Conservation (phyloP, 345 rosid species). For the Turritis glabra region DNA sequence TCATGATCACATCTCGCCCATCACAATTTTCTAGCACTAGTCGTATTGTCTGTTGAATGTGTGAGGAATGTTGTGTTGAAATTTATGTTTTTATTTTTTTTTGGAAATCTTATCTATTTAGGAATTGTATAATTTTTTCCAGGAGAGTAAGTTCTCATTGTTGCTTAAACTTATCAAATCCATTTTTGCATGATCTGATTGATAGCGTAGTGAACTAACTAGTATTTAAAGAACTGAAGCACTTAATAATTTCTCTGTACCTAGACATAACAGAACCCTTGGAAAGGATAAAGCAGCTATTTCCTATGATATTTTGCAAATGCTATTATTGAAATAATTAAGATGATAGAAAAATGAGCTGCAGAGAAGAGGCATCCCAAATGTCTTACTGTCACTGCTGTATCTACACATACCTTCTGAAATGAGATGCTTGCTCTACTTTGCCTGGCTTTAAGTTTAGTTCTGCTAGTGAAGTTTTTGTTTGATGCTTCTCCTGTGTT, state of each 20-base stretch:
- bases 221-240: not conserved
- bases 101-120: not conserved
- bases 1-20: not conserved
- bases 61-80: not conserved
- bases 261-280: not conserved
- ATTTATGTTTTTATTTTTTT: not conserved
- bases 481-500: conserved; percentile 14
- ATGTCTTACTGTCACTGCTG: not conserved
- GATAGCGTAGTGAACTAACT: not conserved
- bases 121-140: not conserved
- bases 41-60: not conserved
- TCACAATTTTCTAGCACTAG: not conserved
- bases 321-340: not conserved
- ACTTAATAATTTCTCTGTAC: not conserved
- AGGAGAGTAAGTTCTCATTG: conserved; percentile 1
- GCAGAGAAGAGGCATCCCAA: not conserved
- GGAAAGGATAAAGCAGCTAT: not conserved
- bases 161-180: not conserved
- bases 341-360: not conserved
- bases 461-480: not conserved
- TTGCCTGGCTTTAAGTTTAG: not conserved
- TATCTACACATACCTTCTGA: not conserved
- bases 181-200: not conserved
- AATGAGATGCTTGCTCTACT: conserved; percentile 3
- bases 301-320: not conserved